These are phyloP conservation scores for Pleodorina starrii DNA, from an alignment of 139 green algal genomes.

Conservation along the genomic window DNA sequence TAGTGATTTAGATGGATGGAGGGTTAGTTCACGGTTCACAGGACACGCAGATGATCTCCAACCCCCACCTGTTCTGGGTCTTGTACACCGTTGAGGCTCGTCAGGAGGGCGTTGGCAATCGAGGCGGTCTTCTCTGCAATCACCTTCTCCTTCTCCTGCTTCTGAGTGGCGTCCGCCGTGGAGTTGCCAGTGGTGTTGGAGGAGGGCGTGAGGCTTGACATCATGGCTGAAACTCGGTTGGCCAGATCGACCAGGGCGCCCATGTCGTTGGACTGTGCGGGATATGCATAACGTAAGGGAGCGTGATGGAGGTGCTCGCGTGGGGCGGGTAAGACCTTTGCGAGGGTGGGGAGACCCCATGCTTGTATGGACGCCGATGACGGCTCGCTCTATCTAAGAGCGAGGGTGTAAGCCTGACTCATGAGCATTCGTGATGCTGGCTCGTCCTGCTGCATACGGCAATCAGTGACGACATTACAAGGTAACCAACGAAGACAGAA, in stretches of 20 bases:
- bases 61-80: not conserved
- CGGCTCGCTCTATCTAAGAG: too few relatives aligned
- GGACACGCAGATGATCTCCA: not conserved
- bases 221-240: not conserved
- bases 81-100: not conserved
- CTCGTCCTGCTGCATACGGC: too few relatives aligned
- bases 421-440: too few relatives aligned
- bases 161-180: too few relatives aligned
- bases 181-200: not conserved
- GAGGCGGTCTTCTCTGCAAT: not conserved
- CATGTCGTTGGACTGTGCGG: not conserved
- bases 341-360: not conserved
- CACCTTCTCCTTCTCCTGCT: not conserved
- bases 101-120: not conserved
- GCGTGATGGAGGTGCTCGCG: not conserved
- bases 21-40: not conserved
- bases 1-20: not conserved
- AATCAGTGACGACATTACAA: too few relatives aligned
- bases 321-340: too few relatives aligned
- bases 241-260: not conserved
- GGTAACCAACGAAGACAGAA: too few relatives aligned
- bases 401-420: too few relatives aligned
- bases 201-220: not conserved
- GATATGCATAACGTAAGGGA: not conserved
- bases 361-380: too few relatives aligned